Evolutionary conservation across 2,329 filamentous ascomycete genomes (phyloP).

Genomic region (Cladosporium austrohemisphaericum): DNA sequence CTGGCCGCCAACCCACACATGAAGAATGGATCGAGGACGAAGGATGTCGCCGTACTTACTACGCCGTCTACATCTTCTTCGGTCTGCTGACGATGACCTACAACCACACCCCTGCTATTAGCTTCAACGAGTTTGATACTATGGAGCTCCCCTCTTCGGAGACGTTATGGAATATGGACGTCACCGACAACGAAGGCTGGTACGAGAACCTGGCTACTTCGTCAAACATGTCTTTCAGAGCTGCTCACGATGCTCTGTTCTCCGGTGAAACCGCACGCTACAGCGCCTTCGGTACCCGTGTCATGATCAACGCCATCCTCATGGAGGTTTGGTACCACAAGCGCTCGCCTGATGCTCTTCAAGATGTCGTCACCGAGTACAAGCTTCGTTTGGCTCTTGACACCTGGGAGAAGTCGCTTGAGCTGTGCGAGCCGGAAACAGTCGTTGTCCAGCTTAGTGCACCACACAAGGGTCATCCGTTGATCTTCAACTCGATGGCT

Average conservation of each 20-base stretch:
- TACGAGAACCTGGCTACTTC: constrained; percentile 69
- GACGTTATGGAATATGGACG: constrained; percentile 85
- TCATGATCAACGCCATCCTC: constrained; percentile 98
- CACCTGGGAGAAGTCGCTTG: constrained; percentile 97
- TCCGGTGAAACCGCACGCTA: constrained; percentile 87
- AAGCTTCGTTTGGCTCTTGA: constrained; percentile 92
- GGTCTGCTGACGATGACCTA: constrained; percentile 91
- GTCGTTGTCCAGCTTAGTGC: constrained; percentile 86
- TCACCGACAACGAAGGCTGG: constrained; percentile 77
- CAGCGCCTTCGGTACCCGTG: constrained; percentile 92
- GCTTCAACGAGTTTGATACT: constrained; percentile 96
- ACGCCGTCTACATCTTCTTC: constrained; percentile 98
- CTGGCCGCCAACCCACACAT: constrained; percentile 69
- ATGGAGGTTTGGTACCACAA: constrained; percentile 99
- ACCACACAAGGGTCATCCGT: constrained; percentile 89
- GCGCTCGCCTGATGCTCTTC: constrained; percentile 92
- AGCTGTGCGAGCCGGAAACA: constrained; percentile 86
- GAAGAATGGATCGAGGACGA: constrained; percentile 96
- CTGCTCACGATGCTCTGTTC: constrained; percentile 92
- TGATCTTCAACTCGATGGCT: constrained; percentile 97
- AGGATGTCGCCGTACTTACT: constrained; percentile 93
- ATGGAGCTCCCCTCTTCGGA: constrained; percentile 90
- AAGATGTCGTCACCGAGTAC: constrained; percentile 97
- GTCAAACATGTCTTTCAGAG: constrained; percentile 78
- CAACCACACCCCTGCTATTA: constrained; percentile 96